A percentile compares a stretch with the other conserved stretches of the same genome.
Conservation (phyloP, 495 filamentous ascomycete species). For the Lasiosphaeriaceae sp. region DNA sequence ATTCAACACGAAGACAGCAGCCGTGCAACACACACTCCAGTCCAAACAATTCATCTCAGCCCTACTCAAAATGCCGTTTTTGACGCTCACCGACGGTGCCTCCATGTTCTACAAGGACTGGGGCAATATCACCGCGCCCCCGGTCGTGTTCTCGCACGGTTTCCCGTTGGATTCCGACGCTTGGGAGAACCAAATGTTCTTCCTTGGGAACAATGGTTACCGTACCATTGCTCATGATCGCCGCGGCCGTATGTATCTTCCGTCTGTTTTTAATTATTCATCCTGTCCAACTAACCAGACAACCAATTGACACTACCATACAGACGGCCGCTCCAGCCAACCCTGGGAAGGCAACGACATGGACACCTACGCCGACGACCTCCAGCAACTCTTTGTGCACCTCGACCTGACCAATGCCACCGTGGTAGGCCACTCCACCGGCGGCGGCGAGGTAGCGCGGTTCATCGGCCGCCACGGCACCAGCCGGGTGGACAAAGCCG, state of each 20-base stretch:
- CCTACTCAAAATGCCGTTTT: slow-evolving; percentile 15
- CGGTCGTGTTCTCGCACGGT: slow-evolving; percentile 37
- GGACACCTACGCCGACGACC: slow-evolving; percentile 14
- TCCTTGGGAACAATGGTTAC: slow-evolving; percentile 32
- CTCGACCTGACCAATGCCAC: slow-evolving; percentile 30
- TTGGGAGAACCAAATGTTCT: slow-evolving; percentile 41
- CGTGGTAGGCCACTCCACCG: slow-evolving; percentile 41
- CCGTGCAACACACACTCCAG: too few relatives aligned
- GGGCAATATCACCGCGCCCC: slow-evolving; percentile 30
- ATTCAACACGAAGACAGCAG: too few relatives aligned
- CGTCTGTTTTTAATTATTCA: neutral
- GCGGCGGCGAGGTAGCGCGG: slow-evolving; percentile 38
- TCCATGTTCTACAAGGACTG: slow-evolving; percentile 41
- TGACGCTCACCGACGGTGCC: slow-evolving; percentile 29
- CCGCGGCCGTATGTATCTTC: slow-evolving; percentile 23
- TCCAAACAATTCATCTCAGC: too few relatives aligned
- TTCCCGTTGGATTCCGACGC: slow-evolving; percentile 41
- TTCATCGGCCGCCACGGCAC: slow-evolving; percentile 33
- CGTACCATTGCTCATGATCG: slow-evolving; percentile 41
- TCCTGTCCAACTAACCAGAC: too few relatives aligned
- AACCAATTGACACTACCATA: too few relatives aligned
- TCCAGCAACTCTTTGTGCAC: slow-evolving; percentile 7
- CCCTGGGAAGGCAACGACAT: slow-evolving; percentile 39
- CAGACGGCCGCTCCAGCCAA: slow-evolving; percentile 36
- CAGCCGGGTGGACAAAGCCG: slow-evolving; percentile 33